Evolutionary conservation across 208 protist species (phyloP).

Genomic region (Acanthamoeba triangularis): DNA sequence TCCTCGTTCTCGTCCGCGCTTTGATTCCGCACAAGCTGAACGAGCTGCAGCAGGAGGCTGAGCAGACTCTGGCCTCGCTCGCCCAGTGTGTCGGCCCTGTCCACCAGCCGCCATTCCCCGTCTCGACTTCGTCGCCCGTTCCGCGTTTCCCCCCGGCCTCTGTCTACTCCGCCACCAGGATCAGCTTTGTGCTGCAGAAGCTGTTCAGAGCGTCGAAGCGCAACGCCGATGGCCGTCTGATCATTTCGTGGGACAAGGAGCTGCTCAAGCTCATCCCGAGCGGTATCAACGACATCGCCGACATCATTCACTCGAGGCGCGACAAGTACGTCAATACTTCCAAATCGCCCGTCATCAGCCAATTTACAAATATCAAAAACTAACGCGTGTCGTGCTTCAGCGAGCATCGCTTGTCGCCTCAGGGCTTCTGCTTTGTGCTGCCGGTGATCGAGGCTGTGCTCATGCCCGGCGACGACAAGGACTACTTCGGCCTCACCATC

Average conservation of each 20-base stretch:
- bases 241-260: constrained; percentile 40
- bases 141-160: not conserved
- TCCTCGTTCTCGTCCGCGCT: constrained; percentile 4
- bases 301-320: constrained; percentile 52
- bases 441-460: constrained; percentile 61
- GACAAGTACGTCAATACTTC: not conserved
- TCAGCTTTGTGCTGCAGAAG: not conserved
- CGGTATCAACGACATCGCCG: constrained; percentile 53
- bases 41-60: constrained; percentile 43
- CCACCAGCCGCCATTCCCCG: not conserved
- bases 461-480: constrained; percentile 63
- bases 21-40: constrained; percentile 17
- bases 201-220: constrained; percentile 50
- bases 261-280: not conserved
- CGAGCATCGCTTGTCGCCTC: constrained; percentile 37
- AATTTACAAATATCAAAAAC: no score
- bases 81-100: not conserved
- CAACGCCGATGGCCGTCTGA: constrained; percentile 2
- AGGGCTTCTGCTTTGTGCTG: constrained; percentile 59
- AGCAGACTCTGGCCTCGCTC: constrained; percentile 29
- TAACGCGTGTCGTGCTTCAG: not conserved
- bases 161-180: not conserved
- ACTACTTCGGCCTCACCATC: constrained; percentile 19
- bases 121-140: not conserved
- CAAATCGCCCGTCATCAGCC: not conserved